phyloP scores from a whole-genome alignment of 2,329 filamentous ascomycete species.

The Blastomyces parvus region DNA sequence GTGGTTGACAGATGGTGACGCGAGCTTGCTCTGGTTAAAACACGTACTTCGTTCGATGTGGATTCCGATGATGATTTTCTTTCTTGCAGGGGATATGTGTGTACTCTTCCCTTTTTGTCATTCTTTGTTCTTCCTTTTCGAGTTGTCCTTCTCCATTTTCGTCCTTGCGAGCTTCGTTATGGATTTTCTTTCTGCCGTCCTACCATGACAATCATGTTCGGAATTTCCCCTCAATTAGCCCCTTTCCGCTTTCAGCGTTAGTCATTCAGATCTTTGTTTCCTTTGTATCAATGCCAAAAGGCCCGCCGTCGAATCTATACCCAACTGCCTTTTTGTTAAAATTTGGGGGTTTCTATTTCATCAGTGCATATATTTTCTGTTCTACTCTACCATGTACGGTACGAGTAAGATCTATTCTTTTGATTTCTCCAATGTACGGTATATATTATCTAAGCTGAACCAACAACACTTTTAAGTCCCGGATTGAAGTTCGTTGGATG shows the following conservation, averaged over 20 bases:
- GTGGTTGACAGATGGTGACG: neutral
- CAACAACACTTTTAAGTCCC: neutral
- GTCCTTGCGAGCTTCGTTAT: neutral
- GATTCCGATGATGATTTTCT: neutral
- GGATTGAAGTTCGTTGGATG: neutral
- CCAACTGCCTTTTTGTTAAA: neutral
- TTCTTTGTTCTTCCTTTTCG: neutral
- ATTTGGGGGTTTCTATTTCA: neutral
- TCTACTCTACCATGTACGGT: neutral
- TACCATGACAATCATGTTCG: neutral
- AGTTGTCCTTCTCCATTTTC: neutral
- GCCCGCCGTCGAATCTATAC: neutral
- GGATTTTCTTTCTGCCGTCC: neutral
- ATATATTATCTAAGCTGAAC: neutral
- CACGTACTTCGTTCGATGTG: neutral
- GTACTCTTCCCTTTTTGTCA: neutral
- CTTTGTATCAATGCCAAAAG: neutral
- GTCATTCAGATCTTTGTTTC: neutral
- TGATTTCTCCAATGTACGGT: neutral
- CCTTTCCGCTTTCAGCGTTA: neutral
- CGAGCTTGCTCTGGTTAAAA: neutral
- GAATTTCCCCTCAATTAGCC: neutral
- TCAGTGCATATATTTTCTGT: neutral
- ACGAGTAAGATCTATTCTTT: neutral
- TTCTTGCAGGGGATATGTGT: neutral